Conservation (phyloP, 192 early-diverging fungal genomes). For the Backusella mclennaniae region DNA sequence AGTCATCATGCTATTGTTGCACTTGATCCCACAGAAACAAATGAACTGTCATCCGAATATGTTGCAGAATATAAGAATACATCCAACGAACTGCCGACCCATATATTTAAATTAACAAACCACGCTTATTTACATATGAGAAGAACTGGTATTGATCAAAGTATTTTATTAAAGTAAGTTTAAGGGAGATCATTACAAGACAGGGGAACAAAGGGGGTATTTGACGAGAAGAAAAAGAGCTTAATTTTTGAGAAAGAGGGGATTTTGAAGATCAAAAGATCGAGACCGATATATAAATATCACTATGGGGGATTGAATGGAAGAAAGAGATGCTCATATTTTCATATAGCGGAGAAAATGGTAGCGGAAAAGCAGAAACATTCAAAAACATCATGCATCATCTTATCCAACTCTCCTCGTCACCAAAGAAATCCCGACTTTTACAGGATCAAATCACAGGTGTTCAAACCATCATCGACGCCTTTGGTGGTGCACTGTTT, state of each 20-base stretch:
- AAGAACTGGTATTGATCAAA: constrained; percentile 67
- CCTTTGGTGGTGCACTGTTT: constrained; percentile 89
- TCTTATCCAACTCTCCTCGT: constrained; percentile 65
- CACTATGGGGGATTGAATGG: not conserved
- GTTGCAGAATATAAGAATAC: constrained; percentile 66
- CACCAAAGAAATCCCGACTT: constrained; percentile 67
- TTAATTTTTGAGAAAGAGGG: not conserved
- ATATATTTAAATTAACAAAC: constrained; percentile 72
- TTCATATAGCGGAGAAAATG: constrained; percentile 73
- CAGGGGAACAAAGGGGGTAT: not conserved
- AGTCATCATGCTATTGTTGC: constrained; percentile 60
- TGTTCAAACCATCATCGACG: constrained; percentile 73
- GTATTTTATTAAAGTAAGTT: constrained; percentile 58
- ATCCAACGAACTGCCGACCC: constrained; percentile 46
- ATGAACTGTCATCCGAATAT: constrained; percentile 57
- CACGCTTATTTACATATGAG: constrained; percentile 80
- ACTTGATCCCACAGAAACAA: constrained; percentile 51
- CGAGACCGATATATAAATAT: not conserved
- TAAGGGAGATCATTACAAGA: constrained; percentile 20
- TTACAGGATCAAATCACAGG: constrained; percentile 66
- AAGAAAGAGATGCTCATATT: not conserved
- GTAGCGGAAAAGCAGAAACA: constrained; percentile 84
- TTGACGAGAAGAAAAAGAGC: not conserved
- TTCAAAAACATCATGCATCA: constrained; percentile 64
- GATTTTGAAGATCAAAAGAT: not conserved